Percentiles rank a stretch among this genome's conserved stretches.
phyloP scores from a whole-genome alignment of 495 filamentous ascomycete species.

The Parachaetomium inaequale region DNA sequence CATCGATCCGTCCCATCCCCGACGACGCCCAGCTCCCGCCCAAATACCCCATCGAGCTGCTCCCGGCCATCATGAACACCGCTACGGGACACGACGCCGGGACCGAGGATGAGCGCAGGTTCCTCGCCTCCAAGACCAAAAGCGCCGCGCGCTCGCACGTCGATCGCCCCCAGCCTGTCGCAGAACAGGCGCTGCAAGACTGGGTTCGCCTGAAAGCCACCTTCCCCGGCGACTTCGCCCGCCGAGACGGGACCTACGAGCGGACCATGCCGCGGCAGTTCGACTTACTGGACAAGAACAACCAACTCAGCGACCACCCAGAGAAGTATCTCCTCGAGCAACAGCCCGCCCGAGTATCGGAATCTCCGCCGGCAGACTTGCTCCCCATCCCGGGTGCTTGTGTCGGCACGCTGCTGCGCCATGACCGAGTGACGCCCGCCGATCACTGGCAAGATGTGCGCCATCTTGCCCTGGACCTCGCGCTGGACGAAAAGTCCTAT shows the following conservation, averaged over 20 bases:
- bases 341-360: conserved; percentile 1
- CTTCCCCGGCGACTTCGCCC: conserved; percentile 11
- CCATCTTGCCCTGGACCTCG: conserved; percentile 58
- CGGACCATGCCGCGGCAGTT: conserved; percentile 13
- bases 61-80: conserved; percentile 23
- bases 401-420: conserved; percentile 46
- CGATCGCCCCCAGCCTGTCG: conserved; percentile 12
- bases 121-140: conserved; percentile 17
- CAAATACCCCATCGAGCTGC: conserved; percentile 66
- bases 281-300: conserved; percentile 32
- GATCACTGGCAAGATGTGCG: conserved; percentile 95
- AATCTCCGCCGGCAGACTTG: conserved; percentile 37
- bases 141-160: conserved; percentile 24
- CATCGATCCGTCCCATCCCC: conserved; percentile 64
- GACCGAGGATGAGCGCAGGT: conserved; percentile 16
- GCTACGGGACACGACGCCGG: background rate
- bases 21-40: conserved; percentile 72
- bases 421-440: conserved; percentile 68
- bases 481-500: conserved; percentile 9
- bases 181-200: conserved; percentile 10
- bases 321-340: conserved; percentile 33
- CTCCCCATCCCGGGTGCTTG: conserved; percentile 56
- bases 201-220: conserved; percentile 5
- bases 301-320: conserved; percentile 35
- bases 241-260: conserved; percentile 17